Evolutionary conservation across 495 filamentous ascomycete species (phyloP).

Genomic region (Xylaria flabelliformis): DNA sequence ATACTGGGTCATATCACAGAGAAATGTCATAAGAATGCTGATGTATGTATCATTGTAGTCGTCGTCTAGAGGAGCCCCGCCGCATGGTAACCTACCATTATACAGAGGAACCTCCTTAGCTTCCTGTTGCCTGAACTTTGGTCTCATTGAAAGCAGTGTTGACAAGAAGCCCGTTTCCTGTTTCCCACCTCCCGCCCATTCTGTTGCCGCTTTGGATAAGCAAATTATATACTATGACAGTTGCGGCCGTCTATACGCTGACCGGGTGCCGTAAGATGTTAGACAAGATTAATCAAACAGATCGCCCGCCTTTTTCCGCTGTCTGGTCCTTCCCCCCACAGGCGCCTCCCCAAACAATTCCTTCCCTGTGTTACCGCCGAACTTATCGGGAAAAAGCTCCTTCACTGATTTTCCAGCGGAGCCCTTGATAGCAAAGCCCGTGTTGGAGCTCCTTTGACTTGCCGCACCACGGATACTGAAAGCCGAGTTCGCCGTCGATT

Average conservation of each 20-base stretch:
- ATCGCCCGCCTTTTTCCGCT: conserved; percentile 61
- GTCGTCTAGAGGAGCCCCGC: neutral
- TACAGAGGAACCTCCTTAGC: neutral
- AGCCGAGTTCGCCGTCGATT: conserved; percentile 25
- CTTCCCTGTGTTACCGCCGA: conserved; percentile 68
- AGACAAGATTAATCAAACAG: conserved; percentile 52
- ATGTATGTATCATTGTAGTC: neutral
- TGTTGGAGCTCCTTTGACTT: conserved; percentile 51
- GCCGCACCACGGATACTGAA: conserved; percentile 70
- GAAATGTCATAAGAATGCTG: neutral
- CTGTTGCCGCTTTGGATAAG: neutral
- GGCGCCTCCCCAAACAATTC: conserved; percentile 68
- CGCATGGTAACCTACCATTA: neutral
- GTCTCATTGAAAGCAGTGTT: neutral
- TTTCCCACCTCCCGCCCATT: neutral
- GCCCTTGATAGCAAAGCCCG: conserved; percentile 73
- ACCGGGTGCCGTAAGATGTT: neutral
- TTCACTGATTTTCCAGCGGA: conserved; percentile 60
- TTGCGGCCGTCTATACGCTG: neutral
- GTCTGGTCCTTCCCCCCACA: conserved; percentile 49
- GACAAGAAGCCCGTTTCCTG: neutral
- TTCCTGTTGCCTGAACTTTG: neutral
- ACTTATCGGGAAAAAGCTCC: conserved; percentile 75
- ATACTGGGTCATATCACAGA: neutral
- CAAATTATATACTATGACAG: neutral